phyloP scores from a whole-genome alignment of 495 filamentous ascomycete genomes.

The Penicillium samsonianum region DNA sequence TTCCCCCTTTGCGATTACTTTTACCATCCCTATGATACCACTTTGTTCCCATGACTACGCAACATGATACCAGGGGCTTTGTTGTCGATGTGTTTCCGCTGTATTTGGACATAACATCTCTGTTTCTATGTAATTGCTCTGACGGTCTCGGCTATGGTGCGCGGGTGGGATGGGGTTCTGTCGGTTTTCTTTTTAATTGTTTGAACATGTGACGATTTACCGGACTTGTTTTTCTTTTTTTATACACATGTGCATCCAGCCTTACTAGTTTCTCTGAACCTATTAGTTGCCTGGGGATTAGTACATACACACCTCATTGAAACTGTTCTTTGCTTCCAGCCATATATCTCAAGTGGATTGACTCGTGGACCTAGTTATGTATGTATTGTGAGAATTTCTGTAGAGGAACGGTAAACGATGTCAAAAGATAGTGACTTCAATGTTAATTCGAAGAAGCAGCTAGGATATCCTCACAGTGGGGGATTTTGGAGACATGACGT shows the following conservation, averaged over 20 bases:
- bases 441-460: neutral
- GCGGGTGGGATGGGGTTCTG: constrained; percentile 22
- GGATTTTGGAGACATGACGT: neutral
- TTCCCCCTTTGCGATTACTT: constrained; percentile 13
- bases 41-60: constrained; percentile 48
- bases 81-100: constrained; percentile 29
- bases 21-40: constrained; percentile 43
- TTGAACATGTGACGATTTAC: constrained; percentile 12
- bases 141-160: constrained; percentile 23
- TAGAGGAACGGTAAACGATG: neutral
- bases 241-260: neutral
- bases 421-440: neutral
- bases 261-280: constrained; percentile 1
- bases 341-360: neutral
- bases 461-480: neutral
- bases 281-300: neutral
- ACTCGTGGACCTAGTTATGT: neutral
- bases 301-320: neutral
- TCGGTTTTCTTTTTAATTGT: constrained; percentile 3
- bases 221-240: constrained; percentile 9
- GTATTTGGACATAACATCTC: constrained; percentile 22
- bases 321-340: neutral
- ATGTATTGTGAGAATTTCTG: neutral
- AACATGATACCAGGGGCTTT: constrained; percentile 45
- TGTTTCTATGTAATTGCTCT: constrained; percentile 26